Percentiles rank a stretch among this genome's conserved stretches.
Conservation (phyloP, 768 basidiomycete species). For the Boletellus sp. region DNA sequence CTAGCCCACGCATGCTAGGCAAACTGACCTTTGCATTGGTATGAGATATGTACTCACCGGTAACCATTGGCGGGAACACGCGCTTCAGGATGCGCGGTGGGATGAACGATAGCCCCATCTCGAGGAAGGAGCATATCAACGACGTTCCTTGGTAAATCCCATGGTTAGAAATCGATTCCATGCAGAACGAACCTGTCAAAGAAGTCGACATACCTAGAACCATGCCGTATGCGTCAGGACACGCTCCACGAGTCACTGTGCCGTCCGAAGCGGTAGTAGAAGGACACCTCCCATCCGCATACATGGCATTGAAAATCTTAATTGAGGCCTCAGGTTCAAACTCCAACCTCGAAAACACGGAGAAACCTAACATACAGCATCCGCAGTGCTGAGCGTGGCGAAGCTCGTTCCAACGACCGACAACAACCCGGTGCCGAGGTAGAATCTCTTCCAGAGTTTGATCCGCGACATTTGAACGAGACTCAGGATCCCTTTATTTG, state of each 20-base stretch:
- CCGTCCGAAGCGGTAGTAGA: slow-evolving; percentile 56
- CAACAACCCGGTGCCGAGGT: slow-evolving; percentile 76
- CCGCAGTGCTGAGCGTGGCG: slow-evolving; percentile 70
- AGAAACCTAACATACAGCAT: slow-evolving; percentile 43
- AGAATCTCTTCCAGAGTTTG: slow-evolving; percentile 57
- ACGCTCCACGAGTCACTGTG: slow-evolving; percentile 51
- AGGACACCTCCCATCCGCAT: slow-evolving; percentile 74
- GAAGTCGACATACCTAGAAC: slow-evolving; percentile 50
- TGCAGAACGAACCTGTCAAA: not conserved
- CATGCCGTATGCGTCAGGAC: slow-evolving; percentile 79
- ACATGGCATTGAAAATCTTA: slow-evolving; percentile 74
- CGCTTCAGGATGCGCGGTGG: slow-evolving; percentile 57
- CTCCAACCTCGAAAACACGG: not conserved
- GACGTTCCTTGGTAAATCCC: slow-evolving; percentile 52
- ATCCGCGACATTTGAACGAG: slow-evolving; percentile 76
- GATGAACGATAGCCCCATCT: slow-evolving; percentile 78
- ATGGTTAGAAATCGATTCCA: not conserved
- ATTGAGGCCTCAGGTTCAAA: not conserved
- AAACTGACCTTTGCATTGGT: not conserved
- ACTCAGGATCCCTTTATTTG: slow-evolving; percentile 60
- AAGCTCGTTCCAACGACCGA: slow-evolving; percentile 83
- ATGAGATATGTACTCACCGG: slow-evolving; percentile 42
- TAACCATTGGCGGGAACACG: slow-evolving; percentile 79
- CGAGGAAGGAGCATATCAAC: slow-evolving; percentile 72
- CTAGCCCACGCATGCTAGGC: slow-evolving; percentile 28